These are phyloP conservation scores for Colletotrichum cordylinicola DNA, from an alignment of 2,329 filamentous ascomycete genomes.

Conservation along the genomic window DNA sequence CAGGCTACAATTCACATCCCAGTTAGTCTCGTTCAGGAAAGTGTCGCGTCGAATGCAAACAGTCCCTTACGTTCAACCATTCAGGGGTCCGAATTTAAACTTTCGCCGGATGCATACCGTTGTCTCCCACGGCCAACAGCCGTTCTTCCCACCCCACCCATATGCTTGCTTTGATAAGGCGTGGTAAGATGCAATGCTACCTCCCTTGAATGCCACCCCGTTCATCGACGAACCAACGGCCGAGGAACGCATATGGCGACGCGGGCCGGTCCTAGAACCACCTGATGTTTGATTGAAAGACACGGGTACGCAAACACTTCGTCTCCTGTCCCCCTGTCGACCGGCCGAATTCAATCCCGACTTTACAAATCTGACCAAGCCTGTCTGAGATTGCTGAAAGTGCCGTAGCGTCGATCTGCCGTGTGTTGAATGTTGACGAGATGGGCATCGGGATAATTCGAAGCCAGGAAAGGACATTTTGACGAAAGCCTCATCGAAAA, in stretches of 20 bases:
- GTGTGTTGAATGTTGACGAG: background rate
- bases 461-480: background rate
- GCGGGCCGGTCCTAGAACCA: background rate
- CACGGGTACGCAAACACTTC: background rate
- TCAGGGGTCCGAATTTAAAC: background rate
- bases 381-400: background rate
- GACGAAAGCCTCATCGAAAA: background rate
- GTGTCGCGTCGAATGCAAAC: background rate
- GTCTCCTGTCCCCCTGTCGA: background rate
- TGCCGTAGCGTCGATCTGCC: background rate
- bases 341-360: background rate
- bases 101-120: background rate
- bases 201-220: background rate
- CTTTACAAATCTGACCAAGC: background rate
- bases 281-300: background rate
- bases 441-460: background rate
- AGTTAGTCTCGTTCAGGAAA: background rate
- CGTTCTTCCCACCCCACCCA: background rate
- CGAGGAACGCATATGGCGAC: background rate
- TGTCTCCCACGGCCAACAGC: background rate
- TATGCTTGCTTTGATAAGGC: background rate
- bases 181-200: background rate
- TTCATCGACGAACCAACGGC: background rate
- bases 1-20: background rate
- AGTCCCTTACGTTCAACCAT: background rate